A percentile compares a stretch with the other conserved stretches of the same genome.
These are phyloP conservation scores for Phlyctochytrium arcticum DNA, from an alignment of 192 early-diverging fungal genomes.

Conservation along the genomic window DNA sequence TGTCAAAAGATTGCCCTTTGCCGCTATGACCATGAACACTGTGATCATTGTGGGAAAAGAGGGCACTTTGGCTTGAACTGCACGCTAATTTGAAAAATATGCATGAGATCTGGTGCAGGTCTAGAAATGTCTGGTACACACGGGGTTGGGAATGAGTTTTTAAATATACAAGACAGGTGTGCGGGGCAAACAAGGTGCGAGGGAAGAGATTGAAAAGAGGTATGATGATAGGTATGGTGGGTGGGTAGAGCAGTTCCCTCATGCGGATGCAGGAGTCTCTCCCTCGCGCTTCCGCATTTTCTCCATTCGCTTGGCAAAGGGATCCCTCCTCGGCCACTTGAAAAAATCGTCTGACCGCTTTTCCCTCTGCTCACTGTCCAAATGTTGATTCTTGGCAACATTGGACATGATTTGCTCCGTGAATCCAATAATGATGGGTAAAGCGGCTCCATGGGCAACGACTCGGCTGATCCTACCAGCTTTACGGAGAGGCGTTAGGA, in stretches of 20 bases:
- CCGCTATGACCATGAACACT: slow-evolving; percentile 2
- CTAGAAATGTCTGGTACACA: too few species aligned
- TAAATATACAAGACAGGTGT: too few species aligned
- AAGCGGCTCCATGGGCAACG: slow-evolving; percentile 5
- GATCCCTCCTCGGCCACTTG: slow-evolving; percentile 21
- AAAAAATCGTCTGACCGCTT: slow-evolving; percentile 8
- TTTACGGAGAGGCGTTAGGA: background rate
- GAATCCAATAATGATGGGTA: slow-evolving; percentile 6
- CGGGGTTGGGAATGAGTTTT: too few species aligned
- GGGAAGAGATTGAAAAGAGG: too few species aligned
- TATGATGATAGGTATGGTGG: too few species aligned
- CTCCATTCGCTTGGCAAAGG: slow-evolving; percentile 9
- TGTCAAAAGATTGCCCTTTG: slow-evolving; percentile 7
- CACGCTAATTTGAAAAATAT: too few species aligned
- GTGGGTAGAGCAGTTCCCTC: too few species aligned
- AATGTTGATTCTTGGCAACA: background rate
- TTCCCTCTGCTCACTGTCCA: background rate
- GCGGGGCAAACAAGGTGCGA: too few species aligned
- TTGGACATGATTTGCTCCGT: background rate
- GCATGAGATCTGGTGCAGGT: too few species aligned
- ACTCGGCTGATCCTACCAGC: slow-evolving; percentile 10
- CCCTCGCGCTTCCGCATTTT: slow-evolving; percentile 13
- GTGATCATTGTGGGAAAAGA: slow-evolving; percentile 3
- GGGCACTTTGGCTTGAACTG: slow-evolving; percentile 2
- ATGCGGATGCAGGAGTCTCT: background rate